Evolutionary conservation across 257 asterid genomes (phyloP).

Genomic region (Przewalskia tangutica): DNA sequence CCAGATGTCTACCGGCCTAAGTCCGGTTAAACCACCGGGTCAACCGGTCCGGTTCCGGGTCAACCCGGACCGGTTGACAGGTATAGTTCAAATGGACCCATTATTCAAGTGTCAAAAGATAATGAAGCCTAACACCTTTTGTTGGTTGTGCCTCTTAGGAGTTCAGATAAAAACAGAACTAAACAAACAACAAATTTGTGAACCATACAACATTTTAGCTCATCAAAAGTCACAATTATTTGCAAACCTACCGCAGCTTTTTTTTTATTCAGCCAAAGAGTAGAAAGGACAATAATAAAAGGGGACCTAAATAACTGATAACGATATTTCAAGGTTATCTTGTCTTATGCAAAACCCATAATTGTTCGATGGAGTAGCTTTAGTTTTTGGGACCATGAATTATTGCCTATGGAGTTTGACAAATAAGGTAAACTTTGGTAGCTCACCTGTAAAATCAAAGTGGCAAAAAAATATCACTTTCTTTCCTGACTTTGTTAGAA

Average conservation of each 20-base stretch:
- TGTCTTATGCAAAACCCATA: not conserved
- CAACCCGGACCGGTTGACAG: too few relatives aligned
- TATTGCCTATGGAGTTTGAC: not conserved
- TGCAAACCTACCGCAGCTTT: not conserved
- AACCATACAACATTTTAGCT: not conserved
- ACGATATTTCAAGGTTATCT: not conserved
- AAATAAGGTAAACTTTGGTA: not conserved
- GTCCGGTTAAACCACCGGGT: too few relatives aligned
- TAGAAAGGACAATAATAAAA: not conserved
- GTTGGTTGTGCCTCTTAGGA: not conserved
- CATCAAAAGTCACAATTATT: not conserved
- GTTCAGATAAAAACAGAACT: not conserved
- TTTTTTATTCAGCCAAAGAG: not conserved
- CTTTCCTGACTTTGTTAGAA: not conserved
- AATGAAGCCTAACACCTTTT: too few relatives aligned
- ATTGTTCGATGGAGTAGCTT: not conserved
- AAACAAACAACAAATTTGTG: not conserved
- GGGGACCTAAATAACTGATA: not conserved
- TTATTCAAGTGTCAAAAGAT: too few relatives aligned
- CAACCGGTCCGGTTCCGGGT: too few relatives aligned
- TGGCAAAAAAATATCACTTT: not conserved
- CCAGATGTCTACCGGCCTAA: too few relatives aligned
- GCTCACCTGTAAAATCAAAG: not conserved
- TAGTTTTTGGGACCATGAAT: not conserved
- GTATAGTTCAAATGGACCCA: too few relatives aligned